These are phyloP conservation scores for Medicago ruthenica DNA, from an alignment of 306 rosid species.

Conservation along the genomic window DNA sequence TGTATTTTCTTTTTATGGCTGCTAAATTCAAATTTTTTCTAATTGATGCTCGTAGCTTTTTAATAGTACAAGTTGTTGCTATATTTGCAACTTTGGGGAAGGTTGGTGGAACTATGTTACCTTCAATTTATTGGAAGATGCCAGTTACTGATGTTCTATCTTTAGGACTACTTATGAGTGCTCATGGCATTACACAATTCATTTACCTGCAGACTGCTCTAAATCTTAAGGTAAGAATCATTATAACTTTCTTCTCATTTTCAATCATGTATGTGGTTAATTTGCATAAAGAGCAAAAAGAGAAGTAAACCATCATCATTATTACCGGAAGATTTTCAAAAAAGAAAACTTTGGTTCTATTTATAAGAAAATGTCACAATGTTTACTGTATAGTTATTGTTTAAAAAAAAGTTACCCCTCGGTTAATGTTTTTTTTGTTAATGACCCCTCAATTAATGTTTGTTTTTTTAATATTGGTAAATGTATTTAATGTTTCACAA, in stretches of 20 bases:
- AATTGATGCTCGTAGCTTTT: constrained; percentile 1
- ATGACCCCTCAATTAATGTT: no score
- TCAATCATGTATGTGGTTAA: not conserved
- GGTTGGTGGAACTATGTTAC: constrained; percentile 57
- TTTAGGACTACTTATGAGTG: constrained; percentile 59
- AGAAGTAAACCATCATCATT: not conserved
- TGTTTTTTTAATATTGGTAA: no score
- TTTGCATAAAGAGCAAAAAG: not conserved
- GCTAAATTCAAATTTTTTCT: constrained; percentile 24
- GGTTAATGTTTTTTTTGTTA: no score
- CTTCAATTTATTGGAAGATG: constrained; percentile 60
- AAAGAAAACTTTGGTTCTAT: no score
- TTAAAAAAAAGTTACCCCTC: no score
- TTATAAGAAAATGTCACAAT: no score
- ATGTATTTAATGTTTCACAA: no score
- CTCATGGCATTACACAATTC: constrained; percentile 62
- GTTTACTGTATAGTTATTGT: no score
- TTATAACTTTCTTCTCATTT: not conserved
- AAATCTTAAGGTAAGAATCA: constrained; percentile 44
- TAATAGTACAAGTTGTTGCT: constrained; percentile 41
- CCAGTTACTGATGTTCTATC: constrained; percentile 48
- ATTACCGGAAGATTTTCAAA: no score
- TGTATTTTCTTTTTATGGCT: constrained; percentile 53
- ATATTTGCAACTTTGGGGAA: constrained; percentile 49
- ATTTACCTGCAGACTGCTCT: constrained; percentile 44